Percentiles rank a stretch among this genome's conserved stretches.
Conservation (phyloP, 2,329 filamentous ascomycete genomes). For the Myriosclerotinia duriaeana region DNA sequence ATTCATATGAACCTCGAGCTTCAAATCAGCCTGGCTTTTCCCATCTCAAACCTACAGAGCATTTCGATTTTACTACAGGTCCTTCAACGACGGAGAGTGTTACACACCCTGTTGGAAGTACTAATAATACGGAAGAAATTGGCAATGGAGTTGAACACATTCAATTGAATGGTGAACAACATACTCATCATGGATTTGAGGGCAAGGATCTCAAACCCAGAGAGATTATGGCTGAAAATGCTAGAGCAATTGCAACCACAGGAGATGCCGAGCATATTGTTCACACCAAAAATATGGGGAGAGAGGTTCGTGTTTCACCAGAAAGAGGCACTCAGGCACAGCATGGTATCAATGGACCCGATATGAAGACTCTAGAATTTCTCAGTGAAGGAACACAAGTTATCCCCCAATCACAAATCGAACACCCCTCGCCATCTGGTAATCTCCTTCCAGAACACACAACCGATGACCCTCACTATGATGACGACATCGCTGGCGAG, state of each 20-base stretch:
- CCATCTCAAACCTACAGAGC: not conserved
- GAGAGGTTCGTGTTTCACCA: not conserved
- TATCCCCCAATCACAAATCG: conserved; percentile 31
- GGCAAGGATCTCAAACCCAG: conserved; percentile 24
- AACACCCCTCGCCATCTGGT: conserved; percentile 27
- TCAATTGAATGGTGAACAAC: conserved; percentile 20
- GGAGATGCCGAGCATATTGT: conserved; percentile 36
- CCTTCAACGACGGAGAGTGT: conserved; percentile 31
- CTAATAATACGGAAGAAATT: conserved; percentile 8
- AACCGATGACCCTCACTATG: conserved; percentile 61
- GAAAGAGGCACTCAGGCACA: not conserved
- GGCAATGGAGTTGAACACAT: conserved; percentile 22
- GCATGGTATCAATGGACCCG: conserved; percentile 27
- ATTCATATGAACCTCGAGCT: conserved; percentile 28
- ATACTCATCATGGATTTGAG: conserved; percentile 27
- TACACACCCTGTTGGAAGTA: conserved; percentile 17
- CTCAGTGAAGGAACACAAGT: conserved; percentile 35
- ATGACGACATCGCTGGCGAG: conserved; percentile 59
- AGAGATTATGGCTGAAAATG: conserved; percentile 32
- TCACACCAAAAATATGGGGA: conserved; percentile 22
- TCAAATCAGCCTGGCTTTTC: conserved; percentile 29
- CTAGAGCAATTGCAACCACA: conserved; percentile 30
- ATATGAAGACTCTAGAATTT: conserved; percentile 32
- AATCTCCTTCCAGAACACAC: conserved; percentile 54
- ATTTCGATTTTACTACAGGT: conserved; percentile 22